A percentile compares a stretch with the other conserved stretches of the same genome.
phyloP scores from a whole-genome alignment of 768 basidiomycete species.

The Candolleomyces efflorescens region DNA sequence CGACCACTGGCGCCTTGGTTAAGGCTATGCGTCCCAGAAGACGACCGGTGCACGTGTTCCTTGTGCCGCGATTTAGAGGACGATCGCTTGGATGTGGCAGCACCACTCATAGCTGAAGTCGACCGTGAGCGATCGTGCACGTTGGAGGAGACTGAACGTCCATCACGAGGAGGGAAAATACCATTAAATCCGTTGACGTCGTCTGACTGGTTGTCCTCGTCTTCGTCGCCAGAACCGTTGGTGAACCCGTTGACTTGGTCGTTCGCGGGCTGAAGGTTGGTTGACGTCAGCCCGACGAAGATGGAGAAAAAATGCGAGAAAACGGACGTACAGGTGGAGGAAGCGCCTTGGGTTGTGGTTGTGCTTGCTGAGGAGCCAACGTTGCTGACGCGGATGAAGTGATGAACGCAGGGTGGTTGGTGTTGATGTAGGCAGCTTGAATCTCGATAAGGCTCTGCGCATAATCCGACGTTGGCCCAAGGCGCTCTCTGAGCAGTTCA shows the following conservation, averaged over 20 bases:
- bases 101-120: constrained; percentile 26
- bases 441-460: constrained; percentile 94
- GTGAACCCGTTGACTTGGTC: constrained; percentile 58
- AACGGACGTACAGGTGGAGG: constrained; percentile 49
- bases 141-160: constrained; percentile 74
- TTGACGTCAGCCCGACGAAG: constrained; percentile 12
- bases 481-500: constrained; percentile 88
- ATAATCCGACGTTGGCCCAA: constrained; percentile 97
- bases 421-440: constrained; percentile 99
- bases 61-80: constrained; percentile 30
- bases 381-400: constrained; percentile 64
- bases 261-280: constrained; percentile 44
- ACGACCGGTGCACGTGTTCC: not conserved
- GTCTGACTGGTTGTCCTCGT: constrained; percentile 53
- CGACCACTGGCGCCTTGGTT: not conserved
- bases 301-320: not conserved
- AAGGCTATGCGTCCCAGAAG: not conserved
- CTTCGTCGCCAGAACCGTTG: constrained; percentile 47
- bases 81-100: constrained; percentile 31
- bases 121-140: constrained; percentile 68
- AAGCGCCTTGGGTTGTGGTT: constrained; percentile 16
- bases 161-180: constrained; percentile 43
- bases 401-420: constrained; percentile 95
- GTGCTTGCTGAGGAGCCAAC: constrained; percentile 35
- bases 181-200: constrained; percentile 53